Evolutionary conservation across 352 stramenopile genomes (phyloP), one percentile per base, ranked within the genome.

Genomic region (Phytophthora uliginosa): DNA sequence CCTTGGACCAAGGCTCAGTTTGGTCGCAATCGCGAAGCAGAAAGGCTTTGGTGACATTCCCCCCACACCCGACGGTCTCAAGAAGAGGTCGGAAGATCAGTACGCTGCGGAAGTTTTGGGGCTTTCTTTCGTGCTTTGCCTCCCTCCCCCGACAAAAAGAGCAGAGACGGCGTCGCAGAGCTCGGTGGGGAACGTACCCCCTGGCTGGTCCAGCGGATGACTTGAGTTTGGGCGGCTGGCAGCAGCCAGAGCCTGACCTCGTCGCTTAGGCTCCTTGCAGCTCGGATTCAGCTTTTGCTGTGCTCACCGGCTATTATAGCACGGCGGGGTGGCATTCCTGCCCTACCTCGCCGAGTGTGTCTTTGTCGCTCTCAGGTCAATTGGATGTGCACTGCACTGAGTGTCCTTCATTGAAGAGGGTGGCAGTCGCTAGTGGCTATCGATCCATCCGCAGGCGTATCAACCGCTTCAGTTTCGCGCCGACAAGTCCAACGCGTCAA

Each of bases 1-100:
- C 24, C 24, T 26, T 31, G 26, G 26, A 31, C 26, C 26, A 31
- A 31, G 26, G 26, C 26, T 31, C 26, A 31, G 26, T 31, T 31
- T 31, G 26, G 26, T 4, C 26, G 26, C 26, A 31, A 31, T 31
- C 42, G 7, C n/a, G 18, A 20, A 31, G 20, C 65, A 72, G 58
- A 72, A 51, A 51, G 59, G 53, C 45, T 64, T 31, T 45, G 13
- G 36, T 5, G 36, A 8, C 36, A 45, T 45, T 45, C 36, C 36
- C 31, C 45, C n/a, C 34, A 22, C 45, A 5, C n/a, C 20, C 20
- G 20, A 26, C 20, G 45, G 45, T 52, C 47, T 47, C 28, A 57
- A 52, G 26, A 55, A 70, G 64, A 69, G 71, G 71, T 67, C 71
- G 71, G 71, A 77, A 77, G 59, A 77, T 74, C 53, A 56, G 60